Percentiles rank a stretch among this genome's conserved stretches.
These are phyloP conservation scores for Leccinum fallax DNA, from an alignment of 1,284 basidiomycete species.

Conservation along the genomic window DNA sequence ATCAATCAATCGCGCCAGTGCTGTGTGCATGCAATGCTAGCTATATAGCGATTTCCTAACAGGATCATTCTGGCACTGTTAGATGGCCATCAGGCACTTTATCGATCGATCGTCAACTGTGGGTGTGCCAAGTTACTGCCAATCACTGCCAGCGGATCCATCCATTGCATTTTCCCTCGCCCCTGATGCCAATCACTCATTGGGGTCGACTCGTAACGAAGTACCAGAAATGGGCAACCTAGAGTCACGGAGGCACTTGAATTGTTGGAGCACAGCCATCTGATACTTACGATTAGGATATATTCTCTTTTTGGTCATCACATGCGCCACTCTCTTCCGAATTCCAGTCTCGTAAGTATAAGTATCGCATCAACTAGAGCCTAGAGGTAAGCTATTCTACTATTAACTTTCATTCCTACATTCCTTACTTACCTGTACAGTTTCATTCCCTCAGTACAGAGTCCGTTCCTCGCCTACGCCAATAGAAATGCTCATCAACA, in stretches of 20 bases:
- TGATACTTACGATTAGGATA: no score
- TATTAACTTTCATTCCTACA: not conserved
- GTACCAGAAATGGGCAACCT: not conserved
- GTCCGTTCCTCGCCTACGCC: no score
- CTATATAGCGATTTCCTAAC: not conserved
- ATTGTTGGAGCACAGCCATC: not conserved
- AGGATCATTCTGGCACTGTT: not conserved
- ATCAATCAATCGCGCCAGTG: not conserved
- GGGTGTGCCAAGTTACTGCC: not conserved
- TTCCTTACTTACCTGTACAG: not conserved
- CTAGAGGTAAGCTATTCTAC: not conserved
- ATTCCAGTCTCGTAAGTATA: no score
- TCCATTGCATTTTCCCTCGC: not conserved
- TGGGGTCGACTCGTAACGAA: not conserved
- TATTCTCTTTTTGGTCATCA: no score
- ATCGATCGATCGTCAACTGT: not conserved
- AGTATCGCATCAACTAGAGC: no score
- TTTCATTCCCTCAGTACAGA: no score
- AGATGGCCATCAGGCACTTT: not conserved
- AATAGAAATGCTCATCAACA: no score
- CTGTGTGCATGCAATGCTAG: not conserved
- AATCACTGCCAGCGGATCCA: no score
- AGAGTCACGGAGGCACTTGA: no score
- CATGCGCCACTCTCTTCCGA: no score
- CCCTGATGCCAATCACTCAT: not conserved